Base-by-base conservation (phyloP, 805 yeast genomes). In the Candida germanica region DNA sequence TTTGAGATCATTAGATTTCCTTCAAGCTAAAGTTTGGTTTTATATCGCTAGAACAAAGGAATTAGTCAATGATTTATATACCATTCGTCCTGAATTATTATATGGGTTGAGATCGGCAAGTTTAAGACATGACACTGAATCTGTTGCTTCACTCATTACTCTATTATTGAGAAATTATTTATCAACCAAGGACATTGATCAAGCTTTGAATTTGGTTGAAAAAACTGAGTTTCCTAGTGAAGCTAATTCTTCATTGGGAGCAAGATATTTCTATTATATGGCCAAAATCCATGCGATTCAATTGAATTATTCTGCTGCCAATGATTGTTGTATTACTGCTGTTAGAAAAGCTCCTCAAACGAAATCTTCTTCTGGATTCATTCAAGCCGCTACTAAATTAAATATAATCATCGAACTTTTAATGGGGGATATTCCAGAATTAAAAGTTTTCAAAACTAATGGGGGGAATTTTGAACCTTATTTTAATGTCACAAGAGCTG, bases 261-360 rank as follows among this genome's bases (percentile, higher is more conserved):
- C 97, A 6, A 78, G 99, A 62, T 89, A 88, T 58, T 83, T 79
- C 62, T 93, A 83, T 64, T 93, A 93, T 55, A 66, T 88, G 56
- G 91, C 96, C n/a, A 80, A 84, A 47, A 86, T 93, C 53, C 80
- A 79, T 51, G 87, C 97, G 4, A 82, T 93, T 47, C 98, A 91
- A 66, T 77, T 93, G 49, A 89, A 93, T 62, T 93, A 93, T 61
- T 80, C 95, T 2, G 70, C 85, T 13, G 96, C 98, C 1, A 81
- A 83, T 53, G 96, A 89, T 53, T 87, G 80, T 55, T 85, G 86
- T 38, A 84, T 87, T 38, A 87, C 93, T n/a, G 96, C 98, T 2
- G 83, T 89, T 36, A 82, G 98, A 67, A 93, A 93, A 59, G 89
- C 95, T 7, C 98, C 99, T 18, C 96, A 87, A 59, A 86, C 95